A percentile compares a stretch with the other conserved stretches of the same genome.
Conservation (phyloP, 2,329 filamentous ascomycete genomes). For the Cercospora sp. region DNA sequence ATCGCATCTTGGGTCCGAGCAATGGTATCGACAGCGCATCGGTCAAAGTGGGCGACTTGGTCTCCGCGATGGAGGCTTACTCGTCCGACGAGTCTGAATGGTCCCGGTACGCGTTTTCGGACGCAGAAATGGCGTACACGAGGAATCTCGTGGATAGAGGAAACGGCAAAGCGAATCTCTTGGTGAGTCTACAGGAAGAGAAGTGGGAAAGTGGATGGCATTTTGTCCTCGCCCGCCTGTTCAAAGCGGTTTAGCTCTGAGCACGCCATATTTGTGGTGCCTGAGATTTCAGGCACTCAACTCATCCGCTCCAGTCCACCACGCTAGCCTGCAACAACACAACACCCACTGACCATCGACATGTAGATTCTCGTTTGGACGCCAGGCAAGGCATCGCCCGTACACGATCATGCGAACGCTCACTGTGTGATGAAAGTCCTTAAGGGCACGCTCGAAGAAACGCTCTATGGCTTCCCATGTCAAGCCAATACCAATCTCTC, state of each 20-base stretch:
- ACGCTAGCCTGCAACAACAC: not conserved
- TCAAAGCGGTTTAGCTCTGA: conserved; percentile 16
- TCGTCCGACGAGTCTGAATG: conserved; percentile 69
- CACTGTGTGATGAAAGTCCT: conserved; percentile 93
- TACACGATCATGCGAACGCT: conserved; percentile 78
- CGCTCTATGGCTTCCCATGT: conserved; percentile 72
- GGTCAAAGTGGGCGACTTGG: conserved; percentile 72
- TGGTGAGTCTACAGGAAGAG: conserved; percentile 53
- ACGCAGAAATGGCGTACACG: conserved; percentile 72
- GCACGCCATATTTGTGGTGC: conserved; percentile 14
- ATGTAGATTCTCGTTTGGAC: conserved; percentile 76
- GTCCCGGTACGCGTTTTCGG: conserved; percentile 72
- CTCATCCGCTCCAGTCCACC: not conserved
- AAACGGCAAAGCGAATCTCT: conserved; percentile 72
- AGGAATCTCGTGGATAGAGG: conserved; percentile 87
- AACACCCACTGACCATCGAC: conserved; percentile 1
- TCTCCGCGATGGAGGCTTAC: conserved; percentile 73
- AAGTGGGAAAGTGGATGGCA: conserved; percentile 2
- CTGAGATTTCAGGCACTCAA: not conserved
- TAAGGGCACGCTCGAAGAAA: conserved; percentile 76
- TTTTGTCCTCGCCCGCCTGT: not conserved
- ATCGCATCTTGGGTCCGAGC: conserved; percentile 71
- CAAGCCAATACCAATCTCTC: conserved; percentile 29
- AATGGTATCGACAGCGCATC: conserved; percentile 81
- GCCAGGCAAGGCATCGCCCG: conserved; percentile 76